Conservation (phyloP, 2,329 filamentous ascomycete genomes). For the Waltergamsia citrina region DNA sequence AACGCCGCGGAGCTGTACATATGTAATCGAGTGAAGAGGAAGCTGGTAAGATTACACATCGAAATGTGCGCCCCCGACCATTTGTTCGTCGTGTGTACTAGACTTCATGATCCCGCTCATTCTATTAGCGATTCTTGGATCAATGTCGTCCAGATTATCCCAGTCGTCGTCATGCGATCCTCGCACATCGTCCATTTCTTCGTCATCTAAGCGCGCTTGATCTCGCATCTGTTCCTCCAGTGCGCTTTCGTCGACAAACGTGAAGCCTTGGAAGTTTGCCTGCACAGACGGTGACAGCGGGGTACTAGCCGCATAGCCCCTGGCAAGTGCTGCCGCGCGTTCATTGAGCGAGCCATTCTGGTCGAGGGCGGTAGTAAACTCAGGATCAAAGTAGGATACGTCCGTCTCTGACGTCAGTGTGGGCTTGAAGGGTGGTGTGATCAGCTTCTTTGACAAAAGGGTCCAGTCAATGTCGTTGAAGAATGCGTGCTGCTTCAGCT, state of each 20-base stretch:
- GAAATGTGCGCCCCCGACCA: constrained; percentile 54
- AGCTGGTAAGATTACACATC: constrained; percentile 56
- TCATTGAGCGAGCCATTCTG: constrained; percentile 84
- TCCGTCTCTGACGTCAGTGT: constrained; percentile 94
- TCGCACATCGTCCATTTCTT: constrained; percentile 49
- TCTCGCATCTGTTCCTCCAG: constrained; percentile 75
- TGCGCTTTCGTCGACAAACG: constrained; percentile 95
- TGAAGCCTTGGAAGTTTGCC: constrained; percentile 97
- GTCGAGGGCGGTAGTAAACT: constrained; percentile 92
- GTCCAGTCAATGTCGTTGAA: constrained; percentile 93
- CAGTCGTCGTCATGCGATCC: constrained; percentile 32
- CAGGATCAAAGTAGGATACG: constrained; percentile 96
- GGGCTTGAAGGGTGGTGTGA: constrained; percentile 94
- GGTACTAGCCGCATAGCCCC: constrained; percentile 80
- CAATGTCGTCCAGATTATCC: constrained; percentile 48
- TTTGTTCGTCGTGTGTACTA: constrained; percentile 49
- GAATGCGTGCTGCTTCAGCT: constrained; percentile 90
- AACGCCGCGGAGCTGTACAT: not conserved
- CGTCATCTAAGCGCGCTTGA: constrained; percentile 37
- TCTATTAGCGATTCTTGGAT: constrained; percentile 41
- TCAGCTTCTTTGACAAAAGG: constrained; percentile 77
- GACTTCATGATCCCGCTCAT: constrained; percentile 57
- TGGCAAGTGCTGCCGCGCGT: constrained; percentile 75
- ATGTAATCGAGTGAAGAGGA: no score
- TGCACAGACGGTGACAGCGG: constrained; percentile 92